These are phyloP conservation scores for Lagerstroemia speciosa DNA, from an alignment of 345 rosid genomes.

Conservation along the genomic window DNA sequence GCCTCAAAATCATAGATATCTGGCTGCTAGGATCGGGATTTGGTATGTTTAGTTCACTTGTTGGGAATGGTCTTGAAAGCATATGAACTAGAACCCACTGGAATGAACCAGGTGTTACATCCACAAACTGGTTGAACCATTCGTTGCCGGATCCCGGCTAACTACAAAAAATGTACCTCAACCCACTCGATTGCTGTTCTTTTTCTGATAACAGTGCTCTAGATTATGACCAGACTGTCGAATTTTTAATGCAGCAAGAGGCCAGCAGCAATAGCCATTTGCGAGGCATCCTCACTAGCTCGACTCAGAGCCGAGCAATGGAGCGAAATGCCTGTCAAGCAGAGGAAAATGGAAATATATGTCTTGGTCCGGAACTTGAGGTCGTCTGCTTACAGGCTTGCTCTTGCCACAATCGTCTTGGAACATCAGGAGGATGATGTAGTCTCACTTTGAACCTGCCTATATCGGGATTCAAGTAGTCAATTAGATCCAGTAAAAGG, in stretches of 20 bases:
- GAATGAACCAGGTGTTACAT: no score
- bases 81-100: no score
- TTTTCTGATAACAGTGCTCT: neutral
- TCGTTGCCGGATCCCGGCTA: no score
- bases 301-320: conserved; percentile 62
- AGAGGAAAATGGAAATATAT: conserved; percentile 54
- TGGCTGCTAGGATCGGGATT: no score
- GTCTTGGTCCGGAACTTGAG: conserved; percentile 73
- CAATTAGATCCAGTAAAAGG: neutral
- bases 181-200: no score
- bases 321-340: conserved; percentile 35
- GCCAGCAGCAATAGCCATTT: conserved; percentile 50
- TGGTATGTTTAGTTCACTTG: neutral
- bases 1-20: no score
- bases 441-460: conserved; percentile 29
- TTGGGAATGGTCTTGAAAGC: neutral
- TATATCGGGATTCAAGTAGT: no score
- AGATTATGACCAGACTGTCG: neutral
- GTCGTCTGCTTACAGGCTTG: conserved; percentile 77
- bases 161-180: no score
- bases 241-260: conserved; percentile 45
- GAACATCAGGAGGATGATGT: conserved; percentile 55
- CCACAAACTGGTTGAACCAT: no score
- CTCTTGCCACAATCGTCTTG: conserved; percentile 56
- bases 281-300: conserved; percentile 60